phyloP scores from a whole-genome alignment of 2,329 filamentous ascomycete species.

The Tolypocladium pustulatum region DNA sequence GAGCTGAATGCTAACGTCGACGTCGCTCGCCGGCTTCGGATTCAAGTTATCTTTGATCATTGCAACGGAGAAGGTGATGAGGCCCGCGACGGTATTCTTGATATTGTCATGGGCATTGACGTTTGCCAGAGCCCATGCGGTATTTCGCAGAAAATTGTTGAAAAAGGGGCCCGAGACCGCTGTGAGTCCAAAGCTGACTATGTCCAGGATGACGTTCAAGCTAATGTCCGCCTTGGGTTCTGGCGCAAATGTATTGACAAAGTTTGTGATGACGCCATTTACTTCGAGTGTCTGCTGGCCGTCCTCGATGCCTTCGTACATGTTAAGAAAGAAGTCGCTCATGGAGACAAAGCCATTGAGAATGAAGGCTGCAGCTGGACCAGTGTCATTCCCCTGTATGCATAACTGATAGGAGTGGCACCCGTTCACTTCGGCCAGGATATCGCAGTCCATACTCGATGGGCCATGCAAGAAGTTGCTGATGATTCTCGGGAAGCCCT shows the following conservation, averaged over 20 bases:
- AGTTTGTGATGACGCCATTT: background rate
- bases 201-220: background rate
- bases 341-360: background rate
- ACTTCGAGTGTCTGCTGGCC: background rate
- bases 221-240: fast-evolving
- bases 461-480: background rate
- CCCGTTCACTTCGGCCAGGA: background rate
- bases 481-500: background rate
- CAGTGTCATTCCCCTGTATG: background rate
- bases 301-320: background rate
- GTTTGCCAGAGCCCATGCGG: background rate
- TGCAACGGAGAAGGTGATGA: background rate
- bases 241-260: background rate
- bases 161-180: background rate
- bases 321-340: background rate
- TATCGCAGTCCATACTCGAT: background rate
- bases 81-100: background rate
- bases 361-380: background rate
- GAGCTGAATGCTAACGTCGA: background rate
- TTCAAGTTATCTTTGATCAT: background rate
- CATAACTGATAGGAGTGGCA: background rate
- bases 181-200: background rate
- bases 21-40: background rate
- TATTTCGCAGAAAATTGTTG: background rate
- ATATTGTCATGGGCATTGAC: background rate